Base-by-base conservation (phyloP, 176 grass and related monocot species). In the Carex cristatella region DNA sequence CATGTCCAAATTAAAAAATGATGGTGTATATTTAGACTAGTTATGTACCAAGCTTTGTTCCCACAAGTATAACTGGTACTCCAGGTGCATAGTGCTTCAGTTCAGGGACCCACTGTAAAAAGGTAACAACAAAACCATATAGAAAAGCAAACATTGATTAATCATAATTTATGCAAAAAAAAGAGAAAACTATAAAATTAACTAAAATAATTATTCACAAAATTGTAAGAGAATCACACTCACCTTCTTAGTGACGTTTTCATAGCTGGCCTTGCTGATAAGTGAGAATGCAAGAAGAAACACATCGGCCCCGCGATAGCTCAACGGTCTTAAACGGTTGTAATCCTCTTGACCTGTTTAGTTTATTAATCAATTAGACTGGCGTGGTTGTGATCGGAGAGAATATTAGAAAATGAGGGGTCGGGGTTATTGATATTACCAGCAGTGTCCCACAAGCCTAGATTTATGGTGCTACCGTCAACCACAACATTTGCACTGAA, bases 221-320 rank as follows among this genome's bases (percentile, higher is more conserved):
- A 58, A 53, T 65, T 65, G 35, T 64, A 71, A 68, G 32, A 54
- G 35, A 77, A 28, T 62, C 40, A 6, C 7, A 14, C 16, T 89
- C 81, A 80, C 92, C 92, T 94, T 94, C 81, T 94, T 94, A 30
- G 90, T 86, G 18, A 94, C 87, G 63, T 94, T 94, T 87, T 94
- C 92, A 32, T 94, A 94, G 86, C 92, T 94, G 35, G 89, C 92
- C 84, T 94, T 94, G 86, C 92, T 94, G 66, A 94, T 94, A 58
- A 94, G 92, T 16, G 92, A 94, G 69, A 94, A 94, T 10, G 92
- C 89, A 13, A 94, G 77, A 57, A 94, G 87, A 82, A 94, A 94
- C 67, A 94, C 92, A 68, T 94, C 92, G 61, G 92, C 92, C 15
- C 92, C 92, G 14, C 92, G 92, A 85, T 94, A 94, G 64, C 92